phyloP scores from a whole-genome alignment of 352 stramenopile species.

The Pilasporangium apinafurcum region DNA sequence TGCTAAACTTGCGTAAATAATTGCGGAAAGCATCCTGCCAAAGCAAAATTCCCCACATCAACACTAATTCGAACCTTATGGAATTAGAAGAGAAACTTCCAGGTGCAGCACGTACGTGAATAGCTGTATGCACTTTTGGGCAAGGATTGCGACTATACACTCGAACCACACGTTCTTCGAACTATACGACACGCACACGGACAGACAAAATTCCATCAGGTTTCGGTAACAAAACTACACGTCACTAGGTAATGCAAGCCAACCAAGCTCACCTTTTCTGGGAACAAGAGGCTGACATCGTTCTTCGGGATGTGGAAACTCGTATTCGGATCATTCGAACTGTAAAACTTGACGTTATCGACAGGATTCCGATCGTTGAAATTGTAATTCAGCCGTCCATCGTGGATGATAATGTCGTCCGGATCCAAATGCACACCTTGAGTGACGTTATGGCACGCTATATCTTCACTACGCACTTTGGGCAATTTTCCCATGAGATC shows the following conservation, averaged over 20 bases:
- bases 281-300: constrained; percentile 77
- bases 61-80: too few relatives aligned
- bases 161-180: constrained; percentile 77
- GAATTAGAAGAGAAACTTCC: background rate
- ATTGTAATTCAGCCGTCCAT: constrained; percentile 83
- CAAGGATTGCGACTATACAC: constrained; percentile 67
- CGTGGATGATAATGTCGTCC: constrained; percentile 78
- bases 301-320: constrained; percentile 79
- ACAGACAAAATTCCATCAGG: background rate
- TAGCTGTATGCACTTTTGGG: constrained; percentile 39
- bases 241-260: background rate
- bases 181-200: constrained; percentile 21
- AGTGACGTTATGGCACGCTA: constrained; percentile 45
- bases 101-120: constrained; percentile 27
- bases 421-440: constrained; percentile 32
- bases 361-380: constrained; percentile 77
- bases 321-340: constrained; percentile 43
- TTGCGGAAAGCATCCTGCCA: constrained; percentile 47
- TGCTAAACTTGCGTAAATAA: constrained; percentile 59
- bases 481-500: constrained; percentile 48
- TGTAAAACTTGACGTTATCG: constrained; percentile 81
- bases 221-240: background rate
- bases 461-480: constrained; percentile 42
- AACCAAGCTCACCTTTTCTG: constrained; percentile 55
- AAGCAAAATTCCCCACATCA: too few relatives aligned